Conservation (phyloP, 1,139 yeast genomes). For the Eremothecium sinecaudum region DNA sequence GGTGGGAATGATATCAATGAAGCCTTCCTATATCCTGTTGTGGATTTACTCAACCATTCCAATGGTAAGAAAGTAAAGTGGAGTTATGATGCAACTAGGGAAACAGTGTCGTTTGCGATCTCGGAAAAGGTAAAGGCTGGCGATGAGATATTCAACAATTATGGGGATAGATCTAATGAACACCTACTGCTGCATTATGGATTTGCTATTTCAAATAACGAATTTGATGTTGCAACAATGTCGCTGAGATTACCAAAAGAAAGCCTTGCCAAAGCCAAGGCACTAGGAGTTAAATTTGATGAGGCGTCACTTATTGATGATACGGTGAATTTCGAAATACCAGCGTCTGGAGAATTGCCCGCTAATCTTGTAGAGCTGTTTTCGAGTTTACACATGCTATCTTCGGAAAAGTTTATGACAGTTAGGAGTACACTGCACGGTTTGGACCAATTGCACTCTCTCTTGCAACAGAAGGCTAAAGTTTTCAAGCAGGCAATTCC, state of each 20-base stretch:
- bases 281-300: slow-evolving; percentile 17
- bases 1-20: slow-evolving; percentile 28
- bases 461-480: slow-evolving; percentile 41
- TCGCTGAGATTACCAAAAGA: slow-evolving; percentile 39
- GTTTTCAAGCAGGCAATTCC: slow-evolving; percentile 19
- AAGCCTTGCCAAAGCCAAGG: slow-evolving; percentile 14
- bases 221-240: slow-evolving; percentile 53
- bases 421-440: slow-evolving; percentile 32
- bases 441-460: slow-evolving; percentile 39
- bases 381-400: slow-evolving; percentile 23
- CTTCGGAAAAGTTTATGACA: slow-evolving; percentile 23
- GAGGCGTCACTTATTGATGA: slow-evolving; percentile 13
- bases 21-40: slow-evolving; percentile 62
- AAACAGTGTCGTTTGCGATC: slow-evolving; percentile 22
- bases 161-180: slow-evolving; percentile 80
- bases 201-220: slow-evolving; percentile 53
- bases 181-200: slow-evolving; percentile 56
- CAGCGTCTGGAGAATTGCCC: slow-evolving; percentile 21
- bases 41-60: slow-evolving; percentile 69
- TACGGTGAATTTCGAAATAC: slow-evolving; percentile 22
- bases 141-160: slow-evolving; percentile 60
- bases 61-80: slow-evolving; percentile 56
- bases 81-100: slow-evolving; percentile 35
- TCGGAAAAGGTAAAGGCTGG: slow-evolving; percentile 29
- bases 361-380: slow-evolving; percentile 26